These are phyloP conservation scores for Onygenales sp. DNA, from an alignment of 2,329 filamentous ascomycete species.

Conservation along the genomic window DNA sequence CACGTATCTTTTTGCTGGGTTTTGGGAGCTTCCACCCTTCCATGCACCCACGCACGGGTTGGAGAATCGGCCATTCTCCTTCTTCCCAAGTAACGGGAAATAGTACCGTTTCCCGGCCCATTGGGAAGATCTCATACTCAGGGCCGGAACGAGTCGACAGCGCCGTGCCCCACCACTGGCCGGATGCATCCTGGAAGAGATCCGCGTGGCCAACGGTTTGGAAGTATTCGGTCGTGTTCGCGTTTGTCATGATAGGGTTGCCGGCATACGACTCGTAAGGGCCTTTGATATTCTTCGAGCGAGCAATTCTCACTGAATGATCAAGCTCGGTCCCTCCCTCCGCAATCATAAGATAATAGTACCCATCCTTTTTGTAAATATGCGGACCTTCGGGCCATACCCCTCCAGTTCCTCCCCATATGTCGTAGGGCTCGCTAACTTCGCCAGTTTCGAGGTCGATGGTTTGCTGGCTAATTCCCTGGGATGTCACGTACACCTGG, in stretches of 20 bases:
- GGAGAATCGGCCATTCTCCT: constrained; percentile 39
- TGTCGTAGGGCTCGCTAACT: constrained; percentile 7
- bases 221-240: constrained; percentile 23
- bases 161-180: constrained; percentile 31
- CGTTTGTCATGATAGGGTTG: constrained; percentile 28
- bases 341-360: constrained; percentile 40
- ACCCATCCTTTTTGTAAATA: constrained; percentile 39
- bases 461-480: not conserved
- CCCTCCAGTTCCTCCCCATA: constrained; percentile 37
- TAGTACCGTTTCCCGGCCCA: constrained; percentile 44
- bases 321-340: constrained; percentile 27
- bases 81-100: constrained; percentile 38
- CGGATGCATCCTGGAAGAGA: constrained; percentile 39
- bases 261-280: constrained; percentile 28
- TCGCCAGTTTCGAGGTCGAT: constrained; percentile 7
- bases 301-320: constrained; percentile 9
- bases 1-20: not conserved
- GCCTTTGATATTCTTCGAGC: constrained; percentile 15
- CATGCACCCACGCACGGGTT: constrained; percentile 37
- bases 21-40: constrained; percentile 20
- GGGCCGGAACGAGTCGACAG: constrained; percentile 37
- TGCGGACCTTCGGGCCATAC: constrained; percentile 39
- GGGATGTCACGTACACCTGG: constrained; percentile 23
- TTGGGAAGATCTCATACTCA: constrained; percentile 34
- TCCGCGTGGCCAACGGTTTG: constrained; percentile 47